phyloP scores from a whole-genome alignment of 805 yeast genomes.

The Kazachstania martiniae region DNA sequence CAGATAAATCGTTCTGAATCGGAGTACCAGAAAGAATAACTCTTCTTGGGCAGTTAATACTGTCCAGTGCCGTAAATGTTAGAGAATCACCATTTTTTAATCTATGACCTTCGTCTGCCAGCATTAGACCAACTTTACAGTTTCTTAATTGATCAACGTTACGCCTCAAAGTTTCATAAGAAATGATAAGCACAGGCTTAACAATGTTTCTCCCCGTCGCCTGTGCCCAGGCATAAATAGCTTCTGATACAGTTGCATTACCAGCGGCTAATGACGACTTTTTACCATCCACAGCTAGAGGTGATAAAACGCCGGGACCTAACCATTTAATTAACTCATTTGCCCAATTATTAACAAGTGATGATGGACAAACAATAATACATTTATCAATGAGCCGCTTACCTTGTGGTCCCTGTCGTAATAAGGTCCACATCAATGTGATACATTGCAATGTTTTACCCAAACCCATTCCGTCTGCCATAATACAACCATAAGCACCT shows the following conservation, averaged over 20 bases:
- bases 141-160: conserved; percentile 66
- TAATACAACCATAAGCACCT: conserved; percentile 86
- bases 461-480: conserved; percentile 97
- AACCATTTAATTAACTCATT: conserved; percentile 92
- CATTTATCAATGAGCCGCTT: conserved; percentile 77
- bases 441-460: conserved; percentile 89
- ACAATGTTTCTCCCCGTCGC: conserved; percentile 84
- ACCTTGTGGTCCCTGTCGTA: conserved; percentile 78
- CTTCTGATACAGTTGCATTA: conserved; percentile 48
- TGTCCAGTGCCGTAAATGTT: conserved; percentile 77
- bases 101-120: conserved; percentile 83
- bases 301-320: conserved; percentile 81
- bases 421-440: conserved; percentile 82
- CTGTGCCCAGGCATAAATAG: conserved; percentile 72
- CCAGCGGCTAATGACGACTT: conserved; percentile 41
- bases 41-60: conserved; percentile 76
- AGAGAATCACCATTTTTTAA: conserved; percentile 82
- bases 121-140: conserved; percentile 73
- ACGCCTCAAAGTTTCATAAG: conserved; percentile 86
- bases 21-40: conserved; percentile 96
- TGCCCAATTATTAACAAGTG: conserved; percentile 93
- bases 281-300: conserved; percentile 89
- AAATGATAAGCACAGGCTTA: conserved; percentile 84
- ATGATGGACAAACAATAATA: conserved; percentile 90
- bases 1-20: conserved; percentile 88